Conservation (phyloP, 805 yeast species). For the Yarrowia hollandica region DNA sequence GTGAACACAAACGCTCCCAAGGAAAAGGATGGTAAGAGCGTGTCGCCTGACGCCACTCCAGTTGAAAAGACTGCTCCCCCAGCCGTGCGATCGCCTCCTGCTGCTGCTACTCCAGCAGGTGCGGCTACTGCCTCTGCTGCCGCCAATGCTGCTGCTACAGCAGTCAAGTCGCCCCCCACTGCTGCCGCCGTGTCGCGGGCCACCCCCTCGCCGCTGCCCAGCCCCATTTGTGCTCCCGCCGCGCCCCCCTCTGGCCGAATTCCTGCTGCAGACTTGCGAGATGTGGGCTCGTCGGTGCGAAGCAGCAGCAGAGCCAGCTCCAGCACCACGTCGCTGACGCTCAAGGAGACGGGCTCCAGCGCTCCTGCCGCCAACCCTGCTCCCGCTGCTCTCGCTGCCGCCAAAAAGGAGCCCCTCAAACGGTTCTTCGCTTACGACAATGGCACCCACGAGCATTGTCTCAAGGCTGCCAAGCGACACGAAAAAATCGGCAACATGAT, state of each 20-base stretch:
- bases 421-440: conserved; percentile 43
- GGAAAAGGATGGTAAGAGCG: background rate
- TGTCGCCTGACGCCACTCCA: conserved; percentile 2
- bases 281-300: conserved; percentile 10
- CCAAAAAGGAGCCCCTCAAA: conserved; percentile 10
- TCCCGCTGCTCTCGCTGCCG: background rate
- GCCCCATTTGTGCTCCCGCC: background rate
- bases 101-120: background rate
- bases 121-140: no score
- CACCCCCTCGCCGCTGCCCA: conserved; percentile 13
- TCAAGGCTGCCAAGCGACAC: conserved; percentile 59
- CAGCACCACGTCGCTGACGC: conserved; percentile 19
- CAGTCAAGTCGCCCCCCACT: no score
- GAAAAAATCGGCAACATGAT: conserved; percentile 43
- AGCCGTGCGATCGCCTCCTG: background rate
- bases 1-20: background rate
- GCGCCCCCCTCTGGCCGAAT: background rate
- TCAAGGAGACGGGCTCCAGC: background rate
- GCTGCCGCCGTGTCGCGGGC: background rate
- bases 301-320: background rate
- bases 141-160: no score
- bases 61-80: conserved; percentile 5
- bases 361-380: background rate
- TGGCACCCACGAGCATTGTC: conserved; percentile 78
- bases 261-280: background rate